Percentiles rank a stretch among this genome's conserved stretches.
phyloP scores from a whole-genome alignment of 1,139 yeast genomes.

The Saccharomycopsis phalli region DNA sequence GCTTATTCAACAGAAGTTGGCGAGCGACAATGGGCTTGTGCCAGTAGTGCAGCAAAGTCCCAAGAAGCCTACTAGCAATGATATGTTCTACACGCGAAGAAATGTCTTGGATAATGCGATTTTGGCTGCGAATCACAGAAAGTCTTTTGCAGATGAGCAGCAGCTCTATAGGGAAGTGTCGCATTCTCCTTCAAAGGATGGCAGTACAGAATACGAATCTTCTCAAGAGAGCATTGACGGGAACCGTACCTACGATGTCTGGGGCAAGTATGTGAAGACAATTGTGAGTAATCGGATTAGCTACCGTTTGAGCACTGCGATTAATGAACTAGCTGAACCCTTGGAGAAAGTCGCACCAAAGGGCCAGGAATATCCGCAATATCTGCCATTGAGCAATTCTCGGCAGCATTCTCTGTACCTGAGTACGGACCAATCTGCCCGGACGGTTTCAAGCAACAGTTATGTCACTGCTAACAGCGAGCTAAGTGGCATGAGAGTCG shows the following conservation, averaged over 20 bases:
- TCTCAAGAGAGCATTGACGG: background rate
- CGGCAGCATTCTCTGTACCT: background rate
- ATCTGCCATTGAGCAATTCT: background rate
- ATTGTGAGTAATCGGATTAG: constrained; percentile 17
- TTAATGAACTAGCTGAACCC: background rate
- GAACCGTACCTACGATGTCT: constrained; percentile 13
- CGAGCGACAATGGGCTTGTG: constrained; percentile 14
- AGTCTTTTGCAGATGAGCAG: background rate
- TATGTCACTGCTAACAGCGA: constrained; percentile 14
- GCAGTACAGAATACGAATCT: background rate
- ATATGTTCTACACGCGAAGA: constrained; percentile 18
- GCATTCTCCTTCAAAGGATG: background rate
- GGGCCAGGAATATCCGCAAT: background rate
- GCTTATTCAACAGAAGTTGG: constrained; percentile 18
- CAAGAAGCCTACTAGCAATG: background rate
- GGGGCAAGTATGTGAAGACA: constrained; percentile 19
- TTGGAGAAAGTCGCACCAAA: background rate
- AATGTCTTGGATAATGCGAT: constrained; percentile 11
- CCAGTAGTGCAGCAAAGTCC: background rate
- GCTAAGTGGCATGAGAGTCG: constrained; percentile 7
- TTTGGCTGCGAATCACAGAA: background rate
- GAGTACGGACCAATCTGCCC: background rate
- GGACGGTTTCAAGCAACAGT: constrained; percentile 9
- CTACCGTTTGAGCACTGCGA: constrained; percentile 14
- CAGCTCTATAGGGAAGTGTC: background rate